Conservation (phyloP, 208 protist species). For the Endotrypanum monterogeii region DNA sequence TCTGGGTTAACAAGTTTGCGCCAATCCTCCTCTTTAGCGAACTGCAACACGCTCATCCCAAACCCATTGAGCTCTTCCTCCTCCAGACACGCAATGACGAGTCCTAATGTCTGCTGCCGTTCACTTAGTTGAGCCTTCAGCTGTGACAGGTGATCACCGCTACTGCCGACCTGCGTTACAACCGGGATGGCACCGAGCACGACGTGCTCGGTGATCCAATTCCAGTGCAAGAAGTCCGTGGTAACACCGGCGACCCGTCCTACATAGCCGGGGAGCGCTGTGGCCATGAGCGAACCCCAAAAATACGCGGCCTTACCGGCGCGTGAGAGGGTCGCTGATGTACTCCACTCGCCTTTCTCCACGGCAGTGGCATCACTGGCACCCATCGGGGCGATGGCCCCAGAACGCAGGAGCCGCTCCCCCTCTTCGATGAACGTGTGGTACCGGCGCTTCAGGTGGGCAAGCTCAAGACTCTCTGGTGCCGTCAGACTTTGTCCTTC, state of each 20-base stretch:
- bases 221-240: constrained; percentile 83
- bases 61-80: constrained; percentile 81
- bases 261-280: constrained; percentile 77
- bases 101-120: constrained; percentile 52
- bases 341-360: constrained; percentile 1
- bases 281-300: constrained; percentile 82
- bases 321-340: constrained; percentile 37
- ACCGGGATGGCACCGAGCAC: constrained; percentile 88
- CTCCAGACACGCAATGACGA: constrained; percentile 83
- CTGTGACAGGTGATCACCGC: constrained; percentile 74
- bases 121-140: constrained; percentile 60
- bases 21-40: constrained; percentile 80
- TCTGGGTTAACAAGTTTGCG: constrained; percentile 35
- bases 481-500: constrained; percentile 28
- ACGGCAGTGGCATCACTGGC: constrained; percentile 1
- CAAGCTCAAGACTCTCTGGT: constrained; percentile 47
- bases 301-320: constrained; percentile 79
- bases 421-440: constrained; percentile 62
- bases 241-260: constrained; percentile 73
- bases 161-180: constrained; percentile 76
- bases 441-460: constrained; percentile 46
- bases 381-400: background rate
- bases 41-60: constrained; percentile 72
- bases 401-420: constrained; percentile 37
- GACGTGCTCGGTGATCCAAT: constrained; percentile 70